Evolutionary conservation across 2,329 filamentous ascomycete genomes (phyloP).

Genomic region (Stemphylium vesicarium): DNA sequence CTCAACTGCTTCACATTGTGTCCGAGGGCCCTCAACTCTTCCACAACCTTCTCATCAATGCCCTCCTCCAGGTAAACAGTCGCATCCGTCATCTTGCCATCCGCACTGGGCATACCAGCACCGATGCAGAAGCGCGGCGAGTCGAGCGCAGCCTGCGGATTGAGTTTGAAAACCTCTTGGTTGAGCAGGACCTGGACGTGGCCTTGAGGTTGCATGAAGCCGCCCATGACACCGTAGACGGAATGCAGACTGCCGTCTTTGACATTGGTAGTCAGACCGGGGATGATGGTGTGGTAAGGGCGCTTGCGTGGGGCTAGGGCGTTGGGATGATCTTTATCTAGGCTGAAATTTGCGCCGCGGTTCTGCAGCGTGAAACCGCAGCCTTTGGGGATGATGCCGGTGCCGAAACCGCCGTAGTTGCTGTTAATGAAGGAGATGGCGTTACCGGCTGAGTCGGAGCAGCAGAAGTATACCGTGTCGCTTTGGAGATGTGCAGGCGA

Average conservation of each 20-base stretch:
- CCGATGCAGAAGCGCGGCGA: slow-evolving; percentile 90
- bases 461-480: slow-evolving; percentile 94
- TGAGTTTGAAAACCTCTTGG: slow-evolving; percentile 80
- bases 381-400: slow-evolving; percentile 79
- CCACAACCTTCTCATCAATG: slow-evolving; percentile 70
- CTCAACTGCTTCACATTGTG: slow-evolving; percentile 74
- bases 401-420: slow-evolving; percentile 90
- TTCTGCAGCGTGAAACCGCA: slow-evolving; percentile 96
- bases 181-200: slow-evolving; percentile 93
- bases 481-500: slow-evolving; percentile 78
- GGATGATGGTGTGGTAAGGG: slow-evolving; percentile 98
- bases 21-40: slow-evolving; percentile 71
- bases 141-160: slow-evolving; percentile 87
- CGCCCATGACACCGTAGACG: slow-evolving; percentile 96
- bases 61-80: slow-evolving; percentile 84
- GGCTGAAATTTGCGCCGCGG: slow-evolving; percentile 84
- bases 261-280: slow-evolving; percentile 82
- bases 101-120: slow-evolving; percentile 69
- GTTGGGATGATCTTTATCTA: slow-evolving; percentile 77
- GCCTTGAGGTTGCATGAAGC: slow-evolving; percentile 97
- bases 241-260: slow-evolving; percentile 77
- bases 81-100: slow-evolving; percentile 63
- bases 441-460: slow-evolving; percentile 82
- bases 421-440: slow-evolving; percentile 97
- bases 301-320: slow-evolving; percentile 79